Percentiles rank a stretch among this genome's conserved stretches.
phyloP scores from a whole-genome alignment of 106 monocot species.

The Apostasia shenzhenica region DNA sequence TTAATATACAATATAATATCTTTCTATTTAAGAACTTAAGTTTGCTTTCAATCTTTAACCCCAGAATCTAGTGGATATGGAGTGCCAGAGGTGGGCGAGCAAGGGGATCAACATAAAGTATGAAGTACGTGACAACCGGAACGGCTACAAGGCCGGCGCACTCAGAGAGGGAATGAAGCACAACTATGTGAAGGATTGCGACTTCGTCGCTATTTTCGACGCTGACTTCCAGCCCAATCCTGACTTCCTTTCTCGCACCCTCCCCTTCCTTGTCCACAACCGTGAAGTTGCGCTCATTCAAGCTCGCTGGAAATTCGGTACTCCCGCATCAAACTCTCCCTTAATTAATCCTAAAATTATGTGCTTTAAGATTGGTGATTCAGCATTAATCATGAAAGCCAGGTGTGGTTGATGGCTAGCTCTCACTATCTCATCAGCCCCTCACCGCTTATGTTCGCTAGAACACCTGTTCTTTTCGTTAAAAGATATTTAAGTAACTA shows the following conservation, averaged over 20 bases:
- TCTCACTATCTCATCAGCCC: too few species aligned
- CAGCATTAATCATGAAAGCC: too few species aligned
- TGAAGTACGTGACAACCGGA: constrained; percentile 39
- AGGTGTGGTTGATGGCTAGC: too few species aligned
- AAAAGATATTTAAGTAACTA: too few species aligned
- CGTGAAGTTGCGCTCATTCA: constrained; percentile 37
- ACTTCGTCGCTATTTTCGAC: constrained; percentile 41
- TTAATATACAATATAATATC: too few species aligned
- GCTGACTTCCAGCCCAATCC: constrained; percentile 57
- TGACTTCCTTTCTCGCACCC: constrained; percentile 33
- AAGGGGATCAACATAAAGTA: constrained; percentile 45
- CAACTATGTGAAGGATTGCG: constrained; percentile 34
- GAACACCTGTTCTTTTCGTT: too few species aligned
- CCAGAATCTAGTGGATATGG: constrained; percentile 36
- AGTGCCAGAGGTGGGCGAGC: constrained; percentile 35
- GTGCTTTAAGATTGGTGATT: background rate
- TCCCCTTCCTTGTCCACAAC: constrained; percentile 49
- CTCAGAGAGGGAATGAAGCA: constrained; percentile 56
- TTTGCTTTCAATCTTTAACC: background rate
- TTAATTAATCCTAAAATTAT: background rate
- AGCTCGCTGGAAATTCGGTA: constrained; percentile 52
- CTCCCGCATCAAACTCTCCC: background rate
- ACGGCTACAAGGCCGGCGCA: constrained; percentile 49
- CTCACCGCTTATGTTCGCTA: too few species aligned
- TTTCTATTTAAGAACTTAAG: too few species aligned